Evolutionary conservation across 2,329 filamentous ascomycete species (phyloP).

Genomic region (Tolypocladium sp.): DNA sequence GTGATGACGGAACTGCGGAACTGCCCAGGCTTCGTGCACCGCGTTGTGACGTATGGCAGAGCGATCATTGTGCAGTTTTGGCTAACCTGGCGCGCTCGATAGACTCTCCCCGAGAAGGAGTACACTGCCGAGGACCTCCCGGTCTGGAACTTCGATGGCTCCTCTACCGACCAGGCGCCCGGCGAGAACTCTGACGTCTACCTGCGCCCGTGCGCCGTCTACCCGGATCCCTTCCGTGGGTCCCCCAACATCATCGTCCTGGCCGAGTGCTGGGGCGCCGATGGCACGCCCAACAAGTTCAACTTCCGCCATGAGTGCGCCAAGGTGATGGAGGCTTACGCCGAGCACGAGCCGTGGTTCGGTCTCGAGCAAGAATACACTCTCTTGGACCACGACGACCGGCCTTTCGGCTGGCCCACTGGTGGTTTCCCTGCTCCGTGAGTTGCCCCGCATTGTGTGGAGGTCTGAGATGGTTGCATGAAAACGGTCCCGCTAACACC

Average conservation of each 20-base stretch:
- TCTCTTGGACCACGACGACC: slow-evolving; percentile 64
- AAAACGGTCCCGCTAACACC: slow-evolving; percentile 6
- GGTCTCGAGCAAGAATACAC: slow-evolving; percentile 97
- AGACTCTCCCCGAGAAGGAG: slow-evolving; percentile 42
- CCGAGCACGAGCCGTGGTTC: slow-evolving; percentile 85
- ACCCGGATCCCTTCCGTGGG: slow-evolving; percentile 83
- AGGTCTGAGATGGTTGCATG: no score
- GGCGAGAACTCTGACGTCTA: slow-evolving; percentile 97
- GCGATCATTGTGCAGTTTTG: not conserved
- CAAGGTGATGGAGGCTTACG: slow-evolving; percentile 83
- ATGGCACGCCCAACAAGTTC: slow-evolving; percentile 95
- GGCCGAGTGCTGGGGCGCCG: slow-evolving; percentile 86
- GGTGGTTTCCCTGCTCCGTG: slow-evolving; percentile 77
- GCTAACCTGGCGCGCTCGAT: not conserved
- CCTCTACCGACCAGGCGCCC: slow-evolving; percentile 83
- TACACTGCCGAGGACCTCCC: slow-evolving; percentile 44
- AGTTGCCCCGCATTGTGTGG: slow-evolving; percentile 2
- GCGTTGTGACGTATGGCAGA: not conserved
- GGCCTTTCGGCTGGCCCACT: slow-evolving; percentile 67
- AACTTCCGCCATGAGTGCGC: slow-evolving; percentile 92
- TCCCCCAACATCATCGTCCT: slow-evolving; percentile 91
- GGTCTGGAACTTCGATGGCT: slow-evolving; percentile 58
- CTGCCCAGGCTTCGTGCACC: not conserved
- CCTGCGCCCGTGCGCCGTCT: slow-evolving; percentile 82
- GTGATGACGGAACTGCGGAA: not conserved